Evolutionary conservation across 1,284 basidiomycete species (phyloP).

Genomic region (Ganoderma multipileum): DNA sequence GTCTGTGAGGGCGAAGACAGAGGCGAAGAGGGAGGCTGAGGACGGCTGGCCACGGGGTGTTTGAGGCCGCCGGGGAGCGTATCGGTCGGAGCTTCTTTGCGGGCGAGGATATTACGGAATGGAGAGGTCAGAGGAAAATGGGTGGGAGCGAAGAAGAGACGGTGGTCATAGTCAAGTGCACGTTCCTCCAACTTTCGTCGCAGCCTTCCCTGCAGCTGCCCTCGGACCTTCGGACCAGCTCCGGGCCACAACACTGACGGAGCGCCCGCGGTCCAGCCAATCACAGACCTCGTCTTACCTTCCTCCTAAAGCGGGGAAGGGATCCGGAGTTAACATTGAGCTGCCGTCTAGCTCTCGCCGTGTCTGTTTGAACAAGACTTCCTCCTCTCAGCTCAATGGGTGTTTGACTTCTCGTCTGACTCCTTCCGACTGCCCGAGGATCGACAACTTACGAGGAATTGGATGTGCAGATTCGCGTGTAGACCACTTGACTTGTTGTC

Average conservation of each 20-base stretch:
- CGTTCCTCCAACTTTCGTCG: background rate
- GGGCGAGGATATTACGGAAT: background rate
- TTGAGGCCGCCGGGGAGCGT: background rate
- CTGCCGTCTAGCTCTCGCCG: no score
- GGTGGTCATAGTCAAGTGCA: background rate
- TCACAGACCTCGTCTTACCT: background rate
- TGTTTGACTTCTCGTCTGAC: no score
- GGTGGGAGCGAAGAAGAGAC: background rate
- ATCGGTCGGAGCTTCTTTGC: background rate
- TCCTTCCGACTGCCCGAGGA: no score
- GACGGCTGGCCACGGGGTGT: background rate
- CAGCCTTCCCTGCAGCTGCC: background rate
- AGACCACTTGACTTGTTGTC: no score
- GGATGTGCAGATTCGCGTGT: no score
- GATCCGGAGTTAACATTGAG: no score
- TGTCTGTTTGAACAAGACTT: no score
- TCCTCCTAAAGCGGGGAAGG: no score
- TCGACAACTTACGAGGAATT: no score
- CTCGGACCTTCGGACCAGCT: background rate
- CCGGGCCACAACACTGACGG: background rate
- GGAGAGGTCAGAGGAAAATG: background rate
- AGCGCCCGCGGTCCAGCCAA: background rate
- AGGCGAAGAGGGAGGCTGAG: background rate
- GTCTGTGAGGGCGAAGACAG: background rate
- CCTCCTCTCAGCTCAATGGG: no score